Evolutionary conservation across 2,329 filamentous ascomycete species (phyloP).

Genomic region (Botryotinia calthae): DNA sequence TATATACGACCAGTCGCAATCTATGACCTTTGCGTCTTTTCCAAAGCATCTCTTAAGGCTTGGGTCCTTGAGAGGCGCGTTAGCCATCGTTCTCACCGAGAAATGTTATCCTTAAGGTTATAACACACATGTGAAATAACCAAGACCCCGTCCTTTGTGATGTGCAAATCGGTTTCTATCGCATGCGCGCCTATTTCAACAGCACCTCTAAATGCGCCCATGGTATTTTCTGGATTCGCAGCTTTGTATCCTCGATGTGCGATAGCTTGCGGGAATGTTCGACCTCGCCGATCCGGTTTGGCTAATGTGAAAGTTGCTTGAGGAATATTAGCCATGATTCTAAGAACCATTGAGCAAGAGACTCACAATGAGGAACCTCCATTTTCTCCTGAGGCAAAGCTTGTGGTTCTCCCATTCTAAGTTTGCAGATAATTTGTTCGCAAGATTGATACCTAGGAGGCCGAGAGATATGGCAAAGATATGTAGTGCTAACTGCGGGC

Average conservation of each 20-base stretch:
- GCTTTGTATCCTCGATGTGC: slow-evolving; percentile 79
- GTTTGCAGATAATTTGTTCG: background rate
- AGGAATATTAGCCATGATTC: slow-evolving; percentile 19
- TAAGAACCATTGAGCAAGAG: background rate
- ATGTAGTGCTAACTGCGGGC: background rate
- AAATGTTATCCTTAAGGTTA: slow-evolving; percentile 24
- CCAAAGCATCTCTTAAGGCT: slow-evolving; percentile 81
- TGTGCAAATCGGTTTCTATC: slow-evolving; percentile 83
- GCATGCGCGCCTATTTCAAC: slow-evolving; percentile 73
- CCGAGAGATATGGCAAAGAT: background rate
- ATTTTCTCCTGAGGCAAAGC: slow-evolving; percentile 21
- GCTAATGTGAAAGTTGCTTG: slow-evolving; percentile 33
- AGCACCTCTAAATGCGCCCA: slow-evolving; percentile 73
- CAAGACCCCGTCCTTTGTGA: slow-evolving; percentile 78
- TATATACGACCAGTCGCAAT: slow-evolving; percentile 75
- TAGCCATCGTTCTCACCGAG: slow-evolving; percentile 3
- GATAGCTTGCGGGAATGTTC: slow-evolving; percentile 61
- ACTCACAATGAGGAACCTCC: slow-evolving; percentile 18
- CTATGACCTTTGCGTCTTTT: slow-evolving; percentile 65
- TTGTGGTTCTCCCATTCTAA: slow-evolving; percentile 13
- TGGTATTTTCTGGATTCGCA: slow-evolving; percentile 79
- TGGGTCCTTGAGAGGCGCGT: slow-evolving; percentile 55
- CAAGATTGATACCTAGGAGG: background rate
- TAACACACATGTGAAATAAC: slow-evolving; percentile 71
- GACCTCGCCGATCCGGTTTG: slow-evolving; percentile 29